Conservation (phyloP, 805 yeast genomes). For the Hermanozyma aechmeae region DNA sequence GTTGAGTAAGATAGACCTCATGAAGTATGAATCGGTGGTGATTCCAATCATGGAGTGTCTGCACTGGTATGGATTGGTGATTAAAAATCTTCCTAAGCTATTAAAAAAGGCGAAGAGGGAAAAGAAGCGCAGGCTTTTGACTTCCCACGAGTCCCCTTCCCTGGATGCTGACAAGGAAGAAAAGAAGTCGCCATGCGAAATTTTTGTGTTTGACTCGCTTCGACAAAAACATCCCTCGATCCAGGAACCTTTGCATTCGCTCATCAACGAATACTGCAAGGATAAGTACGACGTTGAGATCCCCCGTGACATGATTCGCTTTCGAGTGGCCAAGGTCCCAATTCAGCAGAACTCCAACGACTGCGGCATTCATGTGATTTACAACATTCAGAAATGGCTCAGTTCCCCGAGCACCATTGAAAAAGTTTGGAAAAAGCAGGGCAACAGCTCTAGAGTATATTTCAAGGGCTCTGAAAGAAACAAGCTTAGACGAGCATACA, state of each 20-base stretch:
- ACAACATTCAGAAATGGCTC: constrained; percentile 55
- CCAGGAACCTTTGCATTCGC: constrained; percentile 42
- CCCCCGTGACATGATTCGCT: constrained; percentile 35
- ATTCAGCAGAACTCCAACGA: constrained; percentile 84
- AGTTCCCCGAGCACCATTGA: constrained; percentile 39
- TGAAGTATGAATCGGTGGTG: constrained; percentile 50
- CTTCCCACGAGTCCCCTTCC: not conserved
- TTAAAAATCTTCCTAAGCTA: constrained; percentile 42
- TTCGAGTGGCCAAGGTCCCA: constrained; percentile 54
- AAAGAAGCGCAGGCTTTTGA: not conserved
- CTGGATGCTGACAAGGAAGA: constrained; percentile 6
- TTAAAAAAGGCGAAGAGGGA: constrained; percentile 2
- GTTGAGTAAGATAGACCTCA: constrained; percentile 59
- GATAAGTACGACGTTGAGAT: constrained; percentile 49
- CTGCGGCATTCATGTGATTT: constrained; percentile 88
- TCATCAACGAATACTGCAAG: constrained; percentile 58
- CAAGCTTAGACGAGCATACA: constrained; percentile 6
- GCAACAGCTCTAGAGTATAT: constrained; percentile 1
- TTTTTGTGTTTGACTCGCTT: constrained; percentile 71
- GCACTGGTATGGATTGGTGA: constrained; percentile 85
- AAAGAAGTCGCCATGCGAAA: constrained; percentile 14
- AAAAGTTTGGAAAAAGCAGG: constrained; percentile 34
- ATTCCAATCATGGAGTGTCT: constrained; percentile 73
- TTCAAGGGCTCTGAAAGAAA: constrained; percentile 6
- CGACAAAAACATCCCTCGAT: constrained; percentile 48